A percentile compares a stretch with the other conserved stretches of the same genome.
phyloP scores from a whole-genome alignment of 1,284 basidiomycete species.

The Tilletia walkeri region DNA sequence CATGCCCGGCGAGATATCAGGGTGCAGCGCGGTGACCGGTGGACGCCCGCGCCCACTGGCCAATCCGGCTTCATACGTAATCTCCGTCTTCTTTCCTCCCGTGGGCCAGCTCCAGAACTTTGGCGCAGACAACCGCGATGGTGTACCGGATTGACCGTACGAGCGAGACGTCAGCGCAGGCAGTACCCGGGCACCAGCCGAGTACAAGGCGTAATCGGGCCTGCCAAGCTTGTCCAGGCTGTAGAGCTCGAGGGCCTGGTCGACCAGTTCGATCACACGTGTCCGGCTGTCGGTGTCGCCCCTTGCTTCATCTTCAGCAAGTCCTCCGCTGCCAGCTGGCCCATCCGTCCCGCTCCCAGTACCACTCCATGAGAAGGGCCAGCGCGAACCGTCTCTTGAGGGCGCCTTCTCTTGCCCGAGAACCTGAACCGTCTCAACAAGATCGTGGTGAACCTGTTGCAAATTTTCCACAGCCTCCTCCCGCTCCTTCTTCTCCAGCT shows the following conservation, averaged over 20 bases:
- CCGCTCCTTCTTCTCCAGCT: background rate
- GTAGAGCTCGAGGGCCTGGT: conserved; percentile 65
- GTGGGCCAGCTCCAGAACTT: conserved; percentile 55
- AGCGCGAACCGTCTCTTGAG: background rate
- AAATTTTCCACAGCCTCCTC: background rate
- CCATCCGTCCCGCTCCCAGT: background rate
- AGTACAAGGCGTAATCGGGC: conserved; percentile 80
- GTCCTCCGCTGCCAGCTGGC: background rate
- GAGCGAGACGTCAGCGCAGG: conserved; percentile 73
- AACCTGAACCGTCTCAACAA: background rate
- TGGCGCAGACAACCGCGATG: background rate
- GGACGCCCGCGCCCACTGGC: conserved; percentile 67
- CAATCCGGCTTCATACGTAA: background rate
- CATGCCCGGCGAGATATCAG: conserved; percentile 74
- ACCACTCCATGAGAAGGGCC: background rate
- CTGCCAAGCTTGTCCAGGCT: conserved; percentile 76
- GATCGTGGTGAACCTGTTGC: background rate
- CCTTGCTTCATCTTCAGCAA: background rate
- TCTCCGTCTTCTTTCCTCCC: conserved; percentile 29
- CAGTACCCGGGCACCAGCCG: conserved; percentile 75
- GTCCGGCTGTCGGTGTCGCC: background rate
- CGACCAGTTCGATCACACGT: conserved; percentile 70
- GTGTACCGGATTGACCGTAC: conserved; percentile 51
- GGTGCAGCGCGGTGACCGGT: conserved; percentile 79
- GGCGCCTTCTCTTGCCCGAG: background rate